A percentile compares a stretch with the other conserved stretches of the same genome.
Evolutionary conservation across 805 yeast species (phyloP).

Genomic region (Candida ipomoeae): DNA sequence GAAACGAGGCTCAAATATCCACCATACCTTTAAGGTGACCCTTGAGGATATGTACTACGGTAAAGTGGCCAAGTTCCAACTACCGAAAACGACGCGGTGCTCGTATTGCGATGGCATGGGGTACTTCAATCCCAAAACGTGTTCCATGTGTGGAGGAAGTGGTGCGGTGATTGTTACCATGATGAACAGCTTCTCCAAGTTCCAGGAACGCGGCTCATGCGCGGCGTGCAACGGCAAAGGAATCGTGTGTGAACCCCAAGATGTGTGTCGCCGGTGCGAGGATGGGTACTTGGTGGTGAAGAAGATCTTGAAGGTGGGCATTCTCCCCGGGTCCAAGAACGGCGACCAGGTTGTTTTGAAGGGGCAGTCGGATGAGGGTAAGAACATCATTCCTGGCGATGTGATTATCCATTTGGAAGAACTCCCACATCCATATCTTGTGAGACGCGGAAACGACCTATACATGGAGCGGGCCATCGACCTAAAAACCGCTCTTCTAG

Average conservation of each 20-base stretch:
- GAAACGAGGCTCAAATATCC: constrained; percentile 39
- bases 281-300: constrained; percentile 44
- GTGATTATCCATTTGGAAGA: constrained; percentile 53
- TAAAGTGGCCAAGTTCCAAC: constrained; percentile 49
- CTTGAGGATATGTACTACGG: constrained; percentile 58
- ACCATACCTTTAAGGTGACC: constrained; percentile 49
- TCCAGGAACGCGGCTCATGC: constrained; percentile 31
- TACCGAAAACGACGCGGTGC: constrained; percentile 51
- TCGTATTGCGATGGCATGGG: constrained; percentile 51
- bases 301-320: constrained; percentile 48
- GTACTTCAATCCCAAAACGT: constrained; percentile 33
- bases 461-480: constrained; percentile 44
- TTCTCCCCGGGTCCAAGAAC: constrained; percentile 52
- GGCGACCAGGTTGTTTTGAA: constrained; percentile 50
- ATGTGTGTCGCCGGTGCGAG: constrained; percentile 25
- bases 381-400: constrained; percentile 60
- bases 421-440: constrained; percentile 33
- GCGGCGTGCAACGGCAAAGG: constrained; percentile 36
- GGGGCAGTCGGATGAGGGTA: constrained; percentile 66
- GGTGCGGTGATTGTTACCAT: constrained; percentile 42
- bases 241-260: constrained; percentile 17
- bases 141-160: constrained; percentile 43
- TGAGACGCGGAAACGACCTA: constrained; percentile 44
- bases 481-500: constrained; percentile 51
- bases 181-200: constrained; percentile 41